These are phyloP conservation scores for Rubus idaeus DNA, from an alignment of 306 rosid genomes.

Conservation along the genomic window DNA sequence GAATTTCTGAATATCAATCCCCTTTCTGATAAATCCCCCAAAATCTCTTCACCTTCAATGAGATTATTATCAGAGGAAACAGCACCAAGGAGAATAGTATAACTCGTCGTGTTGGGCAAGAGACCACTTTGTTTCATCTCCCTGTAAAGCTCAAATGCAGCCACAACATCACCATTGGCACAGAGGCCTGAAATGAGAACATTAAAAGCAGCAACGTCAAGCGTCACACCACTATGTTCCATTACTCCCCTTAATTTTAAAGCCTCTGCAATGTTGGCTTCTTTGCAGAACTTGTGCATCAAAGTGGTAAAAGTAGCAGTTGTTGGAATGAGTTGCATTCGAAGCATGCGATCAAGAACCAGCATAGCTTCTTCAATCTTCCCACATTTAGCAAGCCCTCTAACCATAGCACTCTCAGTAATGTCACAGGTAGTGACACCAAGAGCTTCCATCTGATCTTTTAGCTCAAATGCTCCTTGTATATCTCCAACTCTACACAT, in stretches of 20 bases:
- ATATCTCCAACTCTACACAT: slow-evolving; percentile 74
- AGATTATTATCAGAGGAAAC: slow-evolving; percentile 34
- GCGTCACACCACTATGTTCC: slow-evolving; percentile 55
- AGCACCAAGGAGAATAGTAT: slow-evolving; percentile 49
- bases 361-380: slow-evolving; percentile 54
- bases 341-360: slow-evolving; percentile 55
- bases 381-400: slow-evolving; percentile 67
- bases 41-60: slow-evolving; percentile 42
- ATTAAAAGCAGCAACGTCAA: slow-evolving; percentile 56
- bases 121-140: slow-evolving; percentile 64
- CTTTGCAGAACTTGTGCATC: slow-evolving; percentile 59
- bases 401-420: slow-evolving; percentile 70
- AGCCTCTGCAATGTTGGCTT: slow-evolving; percentile 56
- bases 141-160: slow-evolving; percentile 66
- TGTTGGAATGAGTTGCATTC: slow-evolving; percentile 52
- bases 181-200: slow-evolving; percentile 77
- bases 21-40: slow-evolving; percentile 55
- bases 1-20: slow-evolving; percentile 45
- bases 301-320: slow-evolving; percentile 73
- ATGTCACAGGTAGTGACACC: slow-evolving; percentile 49
- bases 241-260: slow-evolving; percentile 49
- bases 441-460: slow-evolving; percentile 56
- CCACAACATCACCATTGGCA: slow-evolving; percentile 50
- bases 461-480: slow-evolving; percentile 55
- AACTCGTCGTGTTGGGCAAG: slow-evolving; percentile 59